Evolutionary conservation across 768 basidiomycete genomes (phyloP).

Genomic region (Nidularia pulvinata): DNA sequence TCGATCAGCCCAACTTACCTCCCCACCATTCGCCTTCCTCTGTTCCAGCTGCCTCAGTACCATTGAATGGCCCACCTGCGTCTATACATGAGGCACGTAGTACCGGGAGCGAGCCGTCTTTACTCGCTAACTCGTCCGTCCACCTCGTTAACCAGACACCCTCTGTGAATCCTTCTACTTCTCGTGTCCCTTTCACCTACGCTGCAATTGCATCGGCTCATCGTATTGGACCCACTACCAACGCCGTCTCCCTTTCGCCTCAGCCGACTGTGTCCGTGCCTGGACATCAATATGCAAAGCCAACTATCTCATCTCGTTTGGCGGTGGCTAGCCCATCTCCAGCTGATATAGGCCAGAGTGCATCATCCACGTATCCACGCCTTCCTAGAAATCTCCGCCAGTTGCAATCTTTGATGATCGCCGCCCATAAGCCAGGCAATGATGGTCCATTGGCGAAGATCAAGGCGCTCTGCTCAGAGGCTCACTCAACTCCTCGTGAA

Average conservation of each 20-base stretch:
- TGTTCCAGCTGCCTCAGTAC: no score
- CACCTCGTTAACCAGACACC: no score
- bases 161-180: background rate
- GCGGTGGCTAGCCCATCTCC: no score
- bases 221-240: background rate
- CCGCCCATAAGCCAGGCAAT: constrained; percentile 41
- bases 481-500: constrained; percentile 40
- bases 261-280: background rate
- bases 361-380: background rate
- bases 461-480: constrained; percentile 43
- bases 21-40: no score
- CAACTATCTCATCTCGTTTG: no score
- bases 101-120: no score
- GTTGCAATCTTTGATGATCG: constrained; percentile 37
- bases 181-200: constrained; percentile 4
- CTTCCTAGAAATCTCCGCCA: constrained; percentile 33
- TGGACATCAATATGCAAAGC: no score
- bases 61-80: no score
- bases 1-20: no score
- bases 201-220: constrained; percentile 5
- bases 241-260: background rate
- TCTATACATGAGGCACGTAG: no score
- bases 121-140: no score
- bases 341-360: no score
- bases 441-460: constrained; percentile 35